Evolutionary conservation across 192 early-diverging fungal species (phyloP).

Genomic region (Entophlyctis luteolus): DNA sequence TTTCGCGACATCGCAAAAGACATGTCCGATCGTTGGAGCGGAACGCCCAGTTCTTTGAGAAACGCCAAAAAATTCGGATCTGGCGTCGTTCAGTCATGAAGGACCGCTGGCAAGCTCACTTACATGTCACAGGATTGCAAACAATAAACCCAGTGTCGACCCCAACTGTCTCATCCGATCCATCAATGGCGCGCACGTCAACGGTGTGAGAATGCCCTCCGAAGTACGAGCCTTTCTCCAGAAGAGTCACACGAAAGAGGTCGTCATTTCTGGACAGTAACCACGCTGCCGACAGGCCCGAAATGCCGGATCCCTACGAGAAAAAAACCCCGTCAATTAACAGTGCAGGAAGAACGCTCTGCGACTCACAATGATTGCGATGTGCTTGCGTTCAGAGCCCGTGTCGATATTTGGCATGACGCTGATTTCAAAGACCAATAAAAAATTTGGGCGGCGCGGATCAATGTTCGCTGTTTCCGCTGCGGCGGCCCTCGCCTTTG

Average conservation of each 20-base stretch:
- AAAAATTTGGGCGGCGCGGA: too few species aligned
- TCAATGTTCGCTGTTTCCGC: too few species aligned
- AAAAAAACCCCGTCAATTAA: too few species aligned
- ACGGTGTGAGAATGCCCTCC: slow-evolving; percentile 68
- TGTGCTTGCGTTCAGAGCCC: too few species aligned
- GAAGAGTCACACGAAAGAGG: slow-evolving; percentile 37
- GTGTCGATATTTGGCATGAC: too few species aligned
- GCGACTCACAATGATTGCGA: neutral
- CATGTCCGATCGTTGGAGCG: slow-evolving; percentile 49
- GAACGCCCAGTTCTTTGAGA: slow-evolving; percentile 42
- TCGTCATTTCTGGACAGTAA: neutral
- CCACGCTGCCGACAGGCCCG: slow-evolving; percentile 21
- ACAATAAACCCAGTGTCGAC: slow-evolving; percentile 48
- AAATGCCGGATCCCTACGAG: slow-evolving; percentile 11
- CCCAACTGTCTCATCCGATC: slow-evolving; percentile 29
- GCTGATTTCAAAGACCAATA: too few species aligned
- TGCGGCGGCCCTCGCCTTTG: too few species aligned
- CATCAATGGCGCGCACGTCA: slow-evolving; percentile 35
- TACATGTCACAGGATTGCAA: slow-evolving; percentile 43
- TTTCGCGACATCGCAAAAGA: slow-evolving; percentile 60
- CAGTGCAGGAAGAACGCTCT: neutral
- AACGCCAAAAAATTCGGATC: slow-evolving; percentile 59
- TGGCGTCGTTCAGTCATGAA: slow-evolving; percentile 3
- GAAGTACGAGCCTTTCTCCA: slow-evolving; percentile 48
- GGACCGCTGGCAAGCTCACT: neutral